Evolutionary conservation across 345 rosid species (phyloP).

Genomic region (Clarkia xantiana): DNA sequence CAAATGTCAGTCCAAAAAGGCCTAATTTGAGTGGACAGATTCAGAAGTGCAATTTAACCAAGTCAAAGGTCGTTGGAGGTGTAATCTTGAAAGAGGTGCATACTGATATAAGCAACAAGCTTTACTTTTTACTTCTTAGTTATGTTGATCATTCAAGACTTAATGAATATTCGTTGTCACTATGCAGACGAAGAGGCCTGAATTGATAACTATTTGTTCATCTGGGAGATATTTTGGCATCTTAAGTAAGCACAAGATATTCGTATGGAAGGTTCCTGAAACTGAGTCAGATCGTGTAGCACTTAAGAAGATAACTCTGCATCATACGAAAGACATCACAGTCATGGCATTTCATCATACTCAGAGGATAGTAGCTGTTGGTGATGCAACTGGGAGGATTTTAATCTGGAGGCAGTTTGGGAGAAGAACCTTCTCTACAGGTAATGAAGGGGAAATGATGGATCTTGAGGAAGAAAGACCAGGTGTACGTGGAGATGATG

Average conservation of each 20-base stretch:
- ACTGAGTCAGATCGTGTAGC: constrained; percentile 25
- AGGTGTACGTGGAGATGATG: constrained; percentile 85
- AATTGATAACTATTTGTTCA: constrained; percentile 43
- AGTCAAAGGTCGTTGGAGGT: constrained; percentile 45
- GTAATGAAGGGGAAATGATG: constrained; percentile 15
- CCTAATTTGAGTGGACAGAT: constrained; percentile 39
- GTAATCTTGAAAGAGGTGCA: constrained; percentile 58
- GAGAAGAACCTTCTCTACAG: constrained; percentile 25
- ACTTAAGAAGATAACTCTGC: constrained; percentile 47
- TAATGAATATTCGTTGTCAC: background rate
- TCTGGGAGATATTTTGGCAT: constrained; percentile 58
- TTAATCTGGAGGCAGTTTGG: constrained; percentile 87
- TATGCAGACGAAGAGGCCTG: constrained; percentile 49
- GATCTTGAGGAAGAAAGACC: constrained; percentile 53
- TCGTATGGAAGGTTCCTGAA: constrained; percentile 62
- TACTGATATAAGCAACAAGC: background rate
- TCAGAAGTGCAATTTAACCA: constrained; percentile 57
- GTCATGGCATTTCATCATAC: constrained; percentile 74
- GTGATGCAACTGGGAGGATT: constrained; percentile 87
- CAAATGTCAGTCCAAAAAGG: constrained; percentile 20
- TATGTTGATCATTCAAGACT: background rate
- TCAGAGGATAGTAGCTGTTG: constrained; percentile 69
- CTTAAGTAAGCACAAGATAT: constrained; percentile 34
- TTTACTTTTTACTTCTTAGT: background rate
- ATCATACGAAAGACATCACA: constrained; percentile 62